These are phyloP conservation scores for Metarhizium guizhouense DNA, from an alignment of 2,329 filamentous ascomycete species.

Conservation along the genomic window DNA sequence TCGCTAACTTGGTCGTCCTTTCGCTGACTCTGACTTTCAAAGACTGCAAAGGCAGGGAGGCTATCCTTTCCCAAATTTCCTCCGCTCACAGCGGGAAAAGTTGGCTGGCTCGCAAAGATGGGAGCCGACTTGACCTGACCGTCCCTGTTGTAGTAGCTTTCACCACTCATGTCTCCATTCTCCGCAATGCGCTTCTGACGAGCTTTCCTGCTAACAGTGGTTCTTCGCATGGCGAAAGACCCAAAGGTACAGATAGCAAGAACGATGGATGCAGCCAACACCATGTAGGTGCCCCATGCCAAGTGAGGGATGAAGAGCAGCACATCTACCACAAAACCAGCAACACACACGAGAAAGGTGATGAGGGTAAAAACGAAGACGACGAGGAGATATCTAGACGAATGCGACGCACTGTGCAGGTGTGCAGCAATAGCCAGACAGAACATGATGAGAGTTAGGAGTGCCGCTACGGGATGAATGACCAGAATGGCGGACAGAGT, in stretches of 20 bases:
- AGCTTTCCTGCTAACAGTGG: slow-evolving; percentile 85
- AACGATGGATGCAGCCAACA: slow-evolving; percentile 79
- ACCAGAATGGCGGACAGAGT: slow-evolving; percentile 83
- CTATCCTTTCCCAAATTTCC: slow-evolving; percentile 42
- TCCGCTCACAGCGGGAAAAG: slow-evolving; percentile 48
- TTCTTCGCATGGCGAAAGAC: slow-evolving; percentile 90
- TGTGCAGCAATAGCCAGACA: slow-evolving; percentile 73
- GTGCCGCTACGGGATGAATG: slow-evolving; percentile 82
- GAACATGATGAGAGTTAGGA: slow-evolving; percentile 79
- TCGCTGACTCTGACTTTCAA: slow-evolving; percentile 58
- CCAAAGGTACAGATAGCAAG: slow-evolving; percentile 75
- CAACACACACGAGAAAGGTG: slow-evolving; percentile 71
- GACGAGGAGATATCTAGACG: slow-evolving; percentile 74
- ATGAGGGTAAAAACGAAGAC: slow-evolving; percentile 82
- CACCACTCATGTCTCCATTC: slow-evolving; percentile 94
- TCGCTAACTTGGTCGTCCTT: slow-evolving; percentile 55
- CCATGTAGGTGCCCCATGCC: slow-evolving; percentile 89
- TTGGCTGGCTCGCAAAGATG: slow-evolving; percentile 41
- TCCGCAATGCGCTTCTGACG: slow-evolving; percentile 84
- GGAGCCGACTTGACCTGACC: slow-evolving; percentile 41
- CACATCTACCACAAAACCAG: slow-evolving; percentile 89
- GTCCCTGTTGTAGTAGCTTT: slow-evolving; percentile 77
- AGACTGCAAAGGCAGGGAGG: slow-evolving; percentile 51
- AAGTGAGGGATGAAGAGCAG: slow-evolving; percentile 90
- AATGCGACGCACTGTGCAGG: slow-evolving; percentile 81